Percentiles rank a stretch among this genome's conserved stretches.
Conservation (phyloP, 495 filamentous ascomycete species). For the Aspergillus bertholletiae region DNA sequence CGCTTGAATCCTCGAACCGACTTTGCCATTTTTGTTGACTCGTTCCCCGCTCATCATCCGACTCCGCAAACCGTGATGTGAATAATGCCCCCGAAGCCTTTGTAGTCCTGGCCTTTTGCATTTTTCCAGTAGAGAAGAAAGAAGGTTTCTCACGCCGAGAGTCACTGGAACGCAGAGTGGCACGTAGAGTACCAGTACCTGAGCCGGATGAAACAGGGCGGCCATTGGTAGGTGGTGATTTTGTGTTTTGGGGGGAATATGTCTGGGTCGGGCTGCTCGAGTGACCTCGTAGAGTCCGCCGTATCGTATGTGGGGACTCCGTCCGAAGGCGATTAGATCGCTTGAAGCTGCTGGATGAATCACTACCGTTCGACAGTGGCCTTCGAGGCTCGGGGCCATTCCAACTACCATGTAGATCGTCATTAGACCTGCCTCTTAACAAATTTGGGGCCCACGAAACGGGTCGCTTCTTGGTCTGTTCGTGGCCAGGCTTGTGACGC, state of each 20-base stretch:
- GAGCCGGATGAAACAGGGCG: constrained; percentile 34
- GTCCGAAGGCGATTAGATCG: constrained; percentile 37
- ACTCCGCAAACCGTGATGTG: constrained; percentile 57
- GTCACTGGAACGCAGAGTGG: constrained; percentile 44
- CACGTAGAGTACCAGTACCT: constrained; percentile 38
- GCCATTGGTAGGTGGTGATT: constrained; percentile 23
- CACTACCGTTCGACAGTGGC: constrained; percentile 50
- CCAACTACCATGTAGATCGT: constrained; percentile 5
- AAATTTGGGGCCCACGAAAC: constrained; percentile 25
- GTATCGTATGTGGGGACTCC: constrained; percentile 47
- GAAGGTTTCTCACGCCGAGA: constrained; percentile 36
- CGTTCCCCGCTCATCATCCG: constrained; percentile 65
- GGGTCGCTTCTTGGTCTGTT: constrained; percentile 16
- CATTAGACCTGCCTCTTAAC: constrained; percentile 7
- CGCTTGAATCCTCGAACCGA: constrained; percentile 80
- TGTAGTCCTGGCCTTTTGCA: constrained; percentile 31
- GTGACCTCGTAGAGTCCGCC: constrained; percentile 49
- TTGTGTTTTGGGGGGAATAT: constrained; percentile 25
- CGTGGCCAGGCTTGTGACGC: constrained; percentile 2
- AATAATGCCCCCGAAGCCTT: constrained; percentile 19
- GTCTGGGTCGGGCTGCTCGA: constrained; percentile 17
- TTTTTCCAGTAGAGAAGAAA: constrained; percentile 46
- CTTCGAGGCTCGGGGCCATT: constrained; percentile 20
- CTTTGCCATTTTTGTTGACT: constrained; percentile 51
- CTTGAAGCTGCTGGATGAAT: constrained; percentile 62